Evolutionary conservation across 768 basidiomycete genomes (phyloP).

Genomic region (Kwoniella shandongensis): DNA sequence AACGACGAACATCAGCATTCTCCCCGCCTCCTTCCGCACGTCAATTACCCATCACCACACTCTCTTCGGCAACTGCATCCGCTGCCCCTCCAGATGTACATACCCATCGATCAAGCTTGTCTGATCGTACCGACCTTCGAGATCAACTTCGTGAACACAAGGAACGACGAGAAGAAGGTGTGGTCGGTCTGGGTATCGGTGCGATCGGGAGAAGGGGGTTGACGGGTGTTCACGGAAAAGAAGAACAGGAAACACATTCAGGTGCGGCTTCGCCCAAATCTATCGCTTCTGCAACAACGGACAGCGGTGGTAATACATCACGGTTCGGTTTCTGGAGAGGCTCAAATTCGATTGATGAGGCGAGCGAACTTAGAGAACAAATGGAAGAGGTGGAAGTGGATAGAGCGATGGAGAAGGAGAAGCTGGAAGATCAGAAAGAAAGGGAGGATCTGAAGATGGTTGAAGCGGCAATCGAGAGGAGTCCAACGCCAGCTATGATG

Average conservation of each 20-base stretch:
- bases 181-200: constrained; percentile 31
- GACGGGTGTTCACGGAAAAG: constrained; percentile 36
- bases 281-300: constrained; percentile 6
- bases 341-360: constrained; percentile 9
- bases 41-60: constrained; percentile 17
- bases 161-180: constrained; percentile 20
- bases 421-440: constrained; percentile 31
- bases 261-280: constrained; percentile 33
- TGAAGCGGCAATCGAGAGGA: constrained; percentile 24
- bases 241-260: constrained; percentile 23
- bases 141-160: constrained; percentile 37
- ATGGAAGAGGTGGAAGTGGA: constrained; percentile 43
- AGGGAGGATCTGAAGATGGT: constrained; percentile 30
- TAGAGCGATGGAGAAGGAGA: constrained; percentile 42
- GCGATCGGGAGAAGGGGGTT: constrained; percentile 34
- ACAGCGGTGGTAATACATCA: constrained; percentile 8
- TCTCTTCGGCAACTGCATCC: constrained; percentile 30
- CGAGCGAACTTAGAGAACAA: constrained; percentile 27
- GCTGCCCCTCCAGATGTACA: constrained; percentile 11
- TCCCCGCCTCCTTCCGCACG: constrained; percentile 35
- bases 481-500: constrained; percentile 14
- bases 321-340: constrained; percentile 19
- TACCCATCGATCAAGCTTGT: constrained; percentile 18
- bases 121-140: constrained; percentile 20
- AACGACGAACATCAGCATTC: constrained; percentile 31